Evolutionary conservation across 2,329 filamentous ascomycete genomes (phyloP), one percentile per base, ranked within the genome.

Genomic region (Calonectria montana): DNA sequence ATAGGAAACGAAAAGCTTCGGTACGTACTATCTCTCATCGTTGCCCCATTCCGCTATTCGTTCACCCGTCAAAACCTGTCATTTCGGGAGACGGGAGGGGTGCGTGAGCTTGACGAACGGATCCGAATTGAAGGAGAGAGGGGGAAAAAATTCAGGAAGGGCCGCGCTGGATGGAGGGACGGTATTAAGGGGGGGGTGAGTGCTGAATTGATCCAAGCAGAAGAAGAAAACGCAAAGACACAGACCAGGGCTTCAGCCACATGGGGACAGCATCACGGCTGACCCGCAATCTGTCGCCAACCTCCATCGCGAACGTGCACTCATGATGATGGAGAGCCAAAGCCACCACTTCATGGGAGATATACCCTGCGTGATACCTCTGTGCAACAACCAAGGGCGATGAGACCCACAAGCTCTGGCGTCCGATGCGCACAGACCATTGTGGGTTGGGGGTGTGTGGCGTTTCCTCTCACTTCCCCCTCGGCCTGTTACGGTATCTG

Each of bases 271-370:
- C 67, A 66, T 65, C 66, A 59, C 69, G 55, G 69, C 72, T 72
- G 73, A 66, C 73, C 73, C 73, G 72, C 73, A 74, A 69, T 63
- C 57, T 67, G 55, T 63, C 37, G 69, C 67, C 68, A 70, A 59
- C 62, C 62, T 64, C 67, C 50, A 69, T 61, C n/a, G 59, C 8
- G 45, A 35, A 47, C 41, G 41, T 45, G 61, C 25, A 21, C 62
- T 27, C 62, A 50, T 50, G 45, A 37, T 53, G 35, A 45, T 45
- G 29, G 37, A 55, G 47, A 66, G 37, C 53, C 16, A 66, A 31
- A 66, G 37, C 53, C 25, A 59, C 25, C 53, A 39, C 53, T 39
- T 39, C 5, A 59, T n/a, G 39, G 55, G 35, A 10, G 55, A 25
- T 21, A 57, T 23, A 41, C 29, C 35, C 37, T 41, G 27, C 50